Conservation (phyloP, 305 asterid genomes). For the Fraxinus ornus region DNA sequence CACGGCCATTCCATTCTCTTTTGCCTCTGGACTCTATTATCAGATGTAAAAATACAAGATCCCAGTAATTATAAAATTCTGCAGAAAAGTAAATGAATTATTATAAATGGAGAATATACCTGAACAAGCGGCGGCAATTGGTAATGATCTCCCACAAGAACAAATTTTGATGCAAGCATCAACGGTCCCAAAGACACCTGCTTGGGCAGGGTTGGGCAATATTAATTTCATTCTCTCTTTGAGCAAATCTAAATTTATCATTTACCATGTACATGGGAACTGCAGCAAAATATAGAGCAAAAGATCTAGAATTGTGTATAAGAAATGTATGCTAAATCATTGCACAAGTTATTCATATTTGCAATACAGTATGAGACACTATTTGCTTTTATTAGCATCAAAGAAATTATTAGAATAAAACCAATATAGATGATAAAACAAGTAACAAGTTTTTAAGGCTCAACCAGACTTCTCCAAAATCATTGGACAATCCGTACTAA, state of each 20-base stretch:
- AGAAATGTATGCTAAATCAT: constrained; percentile 11
- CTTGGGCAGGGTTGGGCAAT: constrained; percentile 23
- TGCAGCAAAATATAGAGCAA: constrained; percentile 21
- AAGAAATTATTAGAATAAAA: not conserved
- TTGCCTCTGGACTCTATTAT: constrained; percentile 88
- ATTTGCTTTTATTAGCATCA: constrained; percentile 3
- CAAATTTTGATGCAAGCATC: constrained; percentile 82
- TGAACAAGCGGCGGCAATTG: constrained; percentile 98
- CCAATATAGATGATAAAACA: not conserved
- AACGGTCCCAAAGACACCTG: constrained; percentile 95
- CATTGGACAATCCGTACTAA: not conserved
- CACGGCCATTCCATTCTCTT: constrained; percentile 82
- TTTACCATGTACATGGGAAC: constrained; percentile 6
- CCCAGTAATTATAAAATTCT: constrained; percentile 23
- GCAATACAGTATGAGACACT: not conserved
- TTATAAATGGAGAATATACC: constrained; percentile 42
- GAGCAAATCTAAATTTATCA: constrained; percentile 15
- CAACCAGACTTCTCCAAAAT: not conserved
- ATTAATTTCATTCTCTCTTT: constrained; percentile 14
- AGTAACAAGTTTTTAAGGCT: not conserved
- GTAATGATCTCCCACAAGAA: constrained; percentile 98
- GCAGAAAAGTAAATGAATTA: constrained; percentile 23
- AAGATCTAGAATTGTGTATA: constrained; percentile 5
- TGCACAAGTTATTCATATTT: not conserved
- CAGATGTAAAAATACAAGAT: constrained; percentile 28